Percentiles rank a stretch among this genome's conserved stretches.
phyloP scores from a whole-genome alignment of 257 asterid species.

The Fraxinus cuspidata region DNA sequence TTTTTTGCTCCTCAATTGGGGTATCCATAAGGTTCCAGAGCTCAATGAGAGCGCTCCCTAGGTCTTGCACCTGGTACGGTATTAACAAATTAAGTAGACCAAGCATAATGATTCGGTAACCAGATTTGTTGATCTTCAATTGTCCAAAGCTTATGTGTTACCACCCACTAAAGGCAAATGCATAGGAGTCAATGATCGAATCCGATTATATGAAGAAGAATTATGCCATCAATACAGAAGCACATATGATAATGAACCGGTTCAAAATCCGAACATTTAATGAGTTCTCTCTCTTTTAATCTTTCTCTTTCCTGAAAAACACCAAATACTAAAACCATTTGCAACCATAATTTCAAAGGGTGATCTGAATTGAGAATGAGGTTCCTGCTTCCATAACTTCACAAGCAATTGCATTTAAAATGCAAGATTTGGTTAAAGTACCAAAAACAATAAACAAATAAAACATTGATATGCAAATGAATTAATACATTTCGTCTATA shows the following conservation, averaged over 20 bases:
- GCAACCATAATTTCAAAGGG: not conserved
- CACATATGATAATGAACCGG: conserved; percentile 4
- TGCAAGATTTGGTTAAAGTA: conserved; percentile 1
- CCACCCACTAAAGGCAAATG: conserved; percentile 4
- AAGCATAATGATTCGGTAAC: conserved; percentile 15
- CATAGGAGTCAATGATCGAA: conserved; percentile 5
- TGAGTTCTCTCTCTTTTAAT: not conserved
- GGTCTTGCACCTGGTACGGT: conserved; percentile 51
- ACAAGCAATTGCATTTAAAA: not conserved
- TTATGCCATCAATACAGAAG: conserved; percentile 12
- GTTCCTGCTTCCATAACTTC: not conserved
- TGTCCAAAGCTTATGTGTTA: conserved; percentile 3
- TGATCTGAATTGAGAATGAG: not conserved
- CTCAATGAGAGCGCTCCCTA: conserved; percentile 52
- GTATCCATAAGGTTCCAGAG: conserved; percentile 73
- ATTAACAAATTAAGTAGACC: conserved; percentile 11
- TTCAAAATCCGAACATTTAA: not conserved
- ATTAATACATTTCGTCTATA: not conserved
- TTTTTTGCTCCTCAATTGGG: conserved; percentile 50
- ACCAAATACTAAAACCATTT: not conserved
- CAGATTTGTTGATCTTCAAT: not conserved
- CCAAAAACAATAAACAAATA: not conserved
- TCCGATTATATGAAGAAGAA: conserved; percentile 10
- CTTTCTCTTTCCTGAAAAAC: not conserved
- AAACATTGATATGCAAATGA: not conserved